A percentile compares a stretch with the other conserved stretches of the same genome.
These are phyloP conservation scores for Pyrus pyrifolia DNA, from an alignment of 306 rosid species.

Conservation along the genomic window DNA sequence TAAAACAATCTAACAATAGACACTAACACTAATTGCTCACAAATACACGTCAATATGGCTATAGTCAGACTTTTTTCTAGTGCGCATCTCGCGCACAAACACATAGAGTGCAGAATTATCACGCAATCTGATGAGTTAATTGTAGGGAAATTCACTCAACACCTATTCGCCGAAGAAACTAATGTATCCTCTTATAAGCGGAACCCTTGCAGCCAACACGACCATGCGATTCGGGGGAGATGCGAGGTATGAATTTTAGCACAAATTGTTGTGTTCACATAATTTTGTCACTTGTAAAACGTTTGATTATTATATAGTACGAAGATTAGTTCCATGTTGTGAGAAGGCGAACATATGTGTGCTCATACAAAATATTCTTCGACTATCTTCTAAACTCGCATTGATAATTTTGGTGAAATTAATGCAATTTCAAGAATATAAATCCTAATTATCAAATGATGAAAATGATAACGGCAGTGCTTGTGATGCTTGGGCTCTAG, in stretches of 20 bases:
- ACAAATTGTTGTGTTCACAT: background rate
- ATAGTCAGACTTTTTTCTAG: background rate
- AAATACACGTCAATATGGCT: background rate
- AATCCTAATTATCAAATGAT: background rate
- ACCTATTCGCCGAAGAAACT: constrained; percentile 48
- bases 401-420: background rate
- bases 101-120: background rate
- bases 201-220: constrained; percentile 42
- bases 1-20: background rate
- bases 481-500: constrained; percentile 55
- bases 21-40: background rate
- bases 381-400: background rate
- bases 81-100: background rate
- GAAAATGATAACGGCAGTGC: constrained; percentile 33
- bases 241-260: constrained; percentile 32
- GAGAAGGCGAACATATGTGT: background rate
- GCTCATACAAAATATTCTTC: background rate
- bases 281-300: background rate
- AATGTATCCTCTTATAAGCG: constrained; percentile 64
- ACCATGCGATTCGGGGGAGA: constrained; percentile 26
- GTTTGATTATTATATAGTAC: background rate
- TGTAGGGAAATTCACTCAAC: constrained; percentile 64
- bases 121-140: background rate
- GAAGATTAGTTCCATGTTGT: background rate
- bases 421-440: background rate